Evolutionary conservation across 2,329 filamentous ascomycete genomes (phyloP).

Genomic region (Ophiosphaerella narmari): DNA sequence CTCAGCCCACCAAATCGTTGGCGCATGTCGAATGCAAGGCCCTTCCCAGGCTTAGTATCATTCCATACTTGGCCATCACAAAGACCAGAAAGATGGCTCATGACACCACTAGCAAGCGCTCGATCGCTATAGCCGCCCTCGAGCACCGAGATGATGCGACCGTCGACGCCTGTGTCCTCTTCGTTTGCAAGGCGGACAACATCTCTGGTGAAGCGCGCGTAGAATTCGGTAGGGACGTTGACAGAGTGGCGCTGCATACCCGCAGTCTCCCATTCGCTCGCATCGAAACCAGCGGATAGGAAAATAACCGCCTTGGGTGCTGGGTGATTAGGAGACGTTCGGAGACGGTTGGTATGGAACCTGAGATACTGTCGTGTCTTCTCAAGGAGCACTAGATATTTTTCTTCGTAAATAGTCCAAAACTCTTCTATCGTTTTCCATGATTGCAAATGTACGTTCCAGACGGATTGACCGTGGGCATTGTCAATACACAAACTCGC

Average conservation of each 20-base stretch:
- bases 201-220: slow-evolving; percentile 86
- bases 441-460: slow-evolving; percentile 91
- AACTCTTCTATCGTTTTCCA: slow-evolving; percentile 87
- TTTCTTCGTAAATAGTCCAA: slow-evolving; percentile 82
- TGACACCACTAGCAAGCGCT: slow-evolving; percentile 82
- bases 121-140: slow-evolving; percentile 97
- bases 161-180: slow-evolving; percentile 75
- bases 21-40: slow-evolving; percentile 64
- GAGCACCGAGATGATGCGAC: slow-evolving; percentile 87
- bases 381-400: slow-evolving; percentile 76
- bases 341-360: slow-evolving; percentile 70
- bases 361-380: slow-evolving; percentile 81
- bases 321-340: slow-evolving; percentile 60
- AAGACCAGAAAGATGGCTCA: slow-evolving; percentile 88
- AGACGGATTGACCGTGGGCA: slow-evolving; percentile 89
- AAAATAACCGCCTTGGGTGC: slow-evolving; percentile 86
- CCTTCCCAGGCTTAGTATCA: slow-evolving; percentile 43
- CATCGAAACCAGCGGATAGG: slow-evolving; percentile 94
- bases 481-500: slow-evolving; percentile 94
- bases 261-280: slow-evolving; percentile 88
- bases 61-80: slow-evolving; percentile 57
- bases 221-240: slow-evolving; percentile 96
- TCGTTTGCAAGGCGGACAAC: slow-evolving; percentile 82
- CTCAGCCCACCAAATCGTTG: slow-evolving; percentile 54
- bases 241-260: slow-evolving; percentile 97